A percentile compares a stretch with the other conserved stretches of the same genome.
phyloP scores from a whole-genome alignment of 1,284 basidiomycete species.

The Ceratobasidium sp. region DNA sequence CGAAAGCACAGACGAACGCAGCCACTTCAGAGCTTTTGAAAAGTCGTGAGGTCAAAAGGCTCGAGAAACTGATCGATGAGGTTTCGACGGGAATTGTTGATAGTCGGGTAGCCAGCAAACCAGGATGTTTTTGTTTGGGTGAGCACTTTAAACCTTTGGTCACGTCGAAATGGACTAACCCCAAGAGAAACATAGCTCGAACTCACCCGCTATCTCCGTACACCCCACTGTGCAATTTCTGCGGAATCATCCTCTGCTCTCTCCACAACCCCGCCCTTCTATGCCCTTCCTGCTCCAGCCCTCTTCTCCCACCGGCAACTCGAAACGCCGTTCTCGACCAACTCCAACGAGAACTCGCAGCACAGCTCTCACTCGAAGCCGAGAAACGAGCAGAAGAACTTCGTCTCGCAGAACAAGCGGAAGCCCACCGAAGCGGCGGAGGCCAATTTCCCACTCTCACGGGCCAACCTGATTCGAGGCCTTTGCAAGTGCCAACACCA shows the following conservation, averaged over 20 bases:
- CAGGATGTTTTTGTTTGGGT: constrained; percentile 43
- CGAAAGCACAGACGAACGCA: constrained; percentile 11
- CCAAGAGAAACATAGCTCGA: not conserved
- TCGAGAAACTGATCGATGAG: constrained; percentile 34
- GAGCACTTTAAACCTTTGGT: not conserved
- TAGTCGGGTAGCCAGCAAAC: constrained; percentile 24
- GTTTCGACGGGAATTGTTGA: constrained; percentile 41
- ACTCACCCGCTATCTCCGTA: constrained; percentile 17
- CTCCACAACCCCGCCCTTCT: constrained; percentile 37
- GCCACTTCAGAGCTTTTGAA: constrained; percentile 13
- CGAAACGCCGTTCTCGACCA: constrained; percentile 37
- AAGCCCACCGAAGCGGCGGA: constrained; percentile 19
- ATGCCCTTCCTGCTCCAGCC: constrained; percentile 42
- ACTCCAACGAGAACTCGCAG: constrained; percentile 32
- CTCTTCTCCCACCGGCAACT: constrained; percentile 34
- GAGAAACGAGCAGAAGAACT: constrained; percentile 34
- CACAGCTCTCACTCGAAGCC: constrained; percentile 14
- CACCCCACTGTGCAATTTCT: constrained; percentile 28
- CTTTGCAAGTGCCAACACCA: not conserved
- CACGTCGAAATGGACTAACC: not conserved
- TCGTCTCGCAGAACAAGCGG: not conserved
- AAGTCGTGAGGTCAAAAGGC: constrained; percentile 29
- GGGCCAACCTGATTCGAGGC: constrained; percentile 21
- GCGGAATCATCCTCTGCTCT: constrained; percentile 39
- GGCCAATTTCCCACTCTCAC: constrained; percentile 39